Evolutionary conservation across 164 flowering plant species (phyloP).

Genomic region (Litsea cubeba): DNA sequence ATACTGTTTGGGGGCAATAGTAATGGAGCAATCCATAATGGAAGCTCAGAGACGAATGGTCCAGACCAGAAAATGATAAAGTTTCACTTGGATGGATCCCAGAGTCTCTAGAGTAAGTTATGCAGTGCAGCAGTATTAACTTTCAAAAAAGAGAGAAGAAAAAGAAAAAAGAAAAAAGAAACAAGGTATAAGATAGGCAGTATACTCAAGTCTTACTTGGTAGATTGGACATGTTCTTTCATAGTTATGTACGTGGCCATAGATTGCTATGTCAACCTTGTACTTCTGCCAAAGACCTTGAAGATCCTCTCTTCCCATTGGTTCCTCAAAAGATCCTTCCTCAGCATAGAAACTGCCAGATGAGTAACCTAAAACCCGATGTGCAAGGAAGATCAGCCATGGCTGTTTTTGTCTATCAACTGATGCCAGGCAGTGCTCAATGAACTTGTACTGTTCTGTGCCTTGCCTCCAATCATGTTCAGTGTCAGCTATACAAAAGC

Average conservation of each 20-base stretch:
- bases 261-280: conserved; percentile 86
- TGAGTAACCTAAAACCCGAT: conserved; percentile 88
- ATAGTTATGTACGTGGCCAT: conserved; percentile 86
- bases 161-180: no score
- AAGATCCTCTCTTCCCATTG: conserved; percentile 90
- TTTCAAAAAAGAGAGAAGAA: no score
- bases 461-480: conserved; percentile 98
- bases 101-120: no score
- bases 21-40: no score
- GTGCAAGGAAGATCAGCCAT: conserved; percentile 91
- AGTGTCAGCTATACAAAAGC: conserved; percentile 84
- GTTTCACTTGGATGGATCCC: no score
- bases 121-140: no score
- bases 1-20: no score
- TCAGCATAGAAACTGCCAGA: conserved; percentile 47
- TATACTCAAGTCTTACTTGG: conserved; percentile 41
- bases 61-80: no score
- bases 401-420: conserved; percentile 88
- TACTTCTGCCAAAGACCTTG: conserved; percentile 94
- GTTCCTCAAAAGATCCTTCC: conserved; percentile 86
- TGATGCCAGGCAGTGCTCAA: conserved; percentile 78
- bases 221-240: conserved; percentile 93
- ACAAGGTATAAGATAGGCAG: no score
- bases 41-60: no score
- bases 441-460: conserved; percentile 76